Conservation (phyloP, 2,329 filamentous ascomycete genomes). For the Leptoxyphium fumago region DNA sequence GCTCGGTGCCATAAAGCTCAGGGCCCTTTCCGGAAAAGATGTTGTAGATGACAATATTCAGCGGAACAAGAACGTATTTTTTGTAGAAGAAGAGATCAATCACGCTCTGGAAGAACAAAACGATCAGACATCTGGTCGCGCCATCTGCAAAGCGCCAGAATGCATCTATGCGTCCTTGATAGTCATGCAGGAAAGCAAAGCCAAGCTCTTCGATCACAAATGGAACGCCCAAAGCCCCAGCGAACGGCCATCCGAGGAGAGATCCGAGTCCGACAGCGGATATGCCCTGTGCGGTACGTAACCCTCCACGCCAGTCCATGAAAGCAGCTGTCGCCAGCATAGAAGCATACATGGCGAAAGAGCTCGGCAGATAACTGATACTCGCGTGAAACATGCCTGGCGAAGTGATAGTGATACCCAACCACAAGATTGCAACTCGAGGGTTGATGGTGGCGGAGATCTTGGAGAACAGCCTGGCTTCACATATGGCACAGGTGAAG, state of each 20-base stretch:
- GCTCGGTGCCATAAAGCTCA: constrained; percentile 86
- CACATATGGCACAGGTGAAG: constrained; percentile 61
- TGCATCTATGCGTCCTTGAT: constrained; percentile 33
- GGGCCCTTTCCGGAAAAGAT: constrained; percentile 66
- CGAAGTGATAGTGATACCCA: constrained; percentile 61
- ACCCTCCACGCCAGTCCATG: constrained; percentile 71
- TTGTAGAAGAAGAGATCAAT: constrained; percentile 79
- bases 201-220: constrained; percentile 67
- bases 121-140: constrained; percentile 45
- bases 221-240: constrained; percentile 64
- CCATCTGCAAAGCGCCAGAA: constrained; percentile 53
- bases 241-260: constrained; percentile 88
- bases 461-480: constrained; percentile 66
- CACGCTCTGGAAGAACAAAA: constrained; percentile 55
- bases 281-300: constrained; percentile 70
- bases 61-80: constrained; percentile 60
- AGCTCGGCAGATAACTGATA: constrained; percentile 75
- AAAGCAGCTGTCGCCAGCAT: constrained; percentile 80
- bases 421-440: constrained; percentile 71
- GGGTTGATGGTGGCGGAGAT: constrained; percentile 65
- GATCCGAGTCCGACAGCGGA: constrained; percentile 81
- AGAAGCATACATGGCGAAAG: constrained; percentile 88
- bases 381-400: constrained; percentile 91
- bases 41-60: constrained; percentile 94
- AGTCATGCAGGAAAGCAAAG: constrained; percentile 29